Base-by-base conservation (phyloP, 139 green algal genomes). In the Micractinium sp. region DNA sequence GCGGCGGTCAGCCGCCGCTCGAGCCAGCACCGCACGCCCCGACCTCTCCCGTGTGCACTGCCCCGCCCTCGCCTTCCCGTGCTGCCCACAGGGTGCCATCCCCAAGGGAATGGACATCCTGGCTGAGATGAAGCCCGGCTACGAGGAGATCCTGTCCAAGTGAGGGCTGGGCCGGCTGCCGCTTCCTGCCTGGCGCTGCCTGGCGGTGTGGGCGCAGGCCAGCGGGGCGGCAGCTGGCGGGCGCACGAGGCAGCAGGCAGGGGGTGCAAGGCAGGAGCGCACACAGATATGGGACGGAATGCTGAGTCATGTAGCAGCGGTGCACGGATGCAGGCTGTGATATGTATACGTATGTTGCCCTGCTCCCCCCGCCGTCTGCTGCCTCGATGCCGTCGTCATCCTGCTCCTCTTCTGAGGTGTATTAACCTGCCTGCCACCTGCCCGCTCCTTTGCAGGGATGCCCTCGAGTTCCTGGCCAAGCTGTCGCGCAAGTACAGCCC, bases 401-500 rank as follows among this genome's bases (percentile, higher is more conserved):
- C 29, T 33, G 67, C 20, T 75, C 67, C 29, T 35, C n/a, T n/a
- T n/a, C n/a, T n/a, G n/a, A n/a, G n/a, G n/a, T n/a, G n/a, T n/a
- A n/a, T n/a, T n/a, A 22, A 33, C 47, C 67, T 33, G 25, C 25
- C 67, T 35, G 29, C 67, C 4, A 7, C 22, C 67, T 75, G 23
- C 67, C 67, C 23, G 0, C 36, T 29, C 38, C 3, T 0, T 22
- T 29, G 29, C 82, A 86, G 82, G 78, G 92, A 93, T 73, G 93
- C 95, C 2, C 87, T 97, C 31, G 27, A 83, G 0, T 98, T 98
- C 85, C 89, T 97, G 5, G 94, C 95, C 16, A 92, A 93, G 15
- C 92, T 98, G 31, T 86, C 96, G 14, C 93, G 96, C 36, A 92
- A 81, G 29, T 98, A 96, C 87, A 94, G 93, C 39, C 85, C 78